Percentiles rank a stretch among this genome's conserved stretches.
These are phyloP conservation scores for Cenococcum geophilum DNA, from an alignment of 495 filamentous ascomycete species.

Conservation along the genomic window DNA sequence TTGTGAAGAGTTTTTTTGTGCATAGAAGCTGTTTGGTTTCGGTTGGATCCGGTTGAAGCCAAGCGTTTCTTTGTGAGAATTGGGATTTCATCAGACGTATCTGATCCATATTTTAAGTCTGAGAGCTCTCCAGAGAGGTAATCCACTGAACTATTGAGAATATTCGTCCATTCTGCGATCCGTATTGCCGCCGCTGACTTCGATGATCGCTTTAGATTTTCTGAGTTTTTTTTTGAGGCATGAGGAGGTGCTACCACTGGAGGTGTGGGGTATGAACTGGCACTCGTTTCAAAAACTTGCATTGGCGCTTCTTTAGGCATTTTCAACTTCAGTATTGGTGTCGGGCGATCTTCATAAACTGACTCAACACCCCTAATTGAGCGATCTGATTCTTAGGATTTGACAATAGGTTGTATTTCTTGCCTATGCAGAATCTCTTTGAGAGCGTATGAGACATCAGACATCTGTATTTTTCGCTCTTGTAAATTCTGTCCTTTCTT, in stretches of 20 bases:
- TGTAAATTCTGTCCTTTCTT: neutral
- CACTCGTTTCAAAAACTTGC: too few relatives aligned
- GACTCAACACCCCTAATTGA: too few relatives aligned
- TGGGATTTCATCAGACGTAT: conserved; percentile 2
- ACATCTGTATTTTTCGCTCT: neutral
- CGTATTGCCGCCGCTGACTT: neutral
- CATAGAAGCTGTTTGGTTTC: too few relatives aligned
- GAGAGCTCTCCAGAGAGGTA: neutral
- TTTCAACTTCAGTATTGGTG: too few relatives aligned
- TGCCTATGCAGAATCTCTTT: neutral
- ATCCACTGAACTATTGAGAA: neutral
- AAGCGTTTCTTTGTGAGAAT: neutral
- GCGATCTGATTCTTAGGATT: too few relatives aligned
- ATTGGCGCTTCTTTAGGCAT: too few relatives aligned
- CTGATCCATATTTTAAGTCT: neutral
- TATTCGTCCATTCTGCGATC: neutral
- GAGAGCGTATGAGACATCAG: neutral
- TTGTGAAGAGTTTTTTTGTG: too few relatives aligned
- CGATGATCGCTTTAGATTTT: neutral
- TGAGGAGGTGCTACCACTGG: too few relatives aligned
- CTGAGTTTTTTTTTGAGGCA: too few relatives aligned
- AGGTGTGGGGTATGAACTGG: too few relatives aligned
- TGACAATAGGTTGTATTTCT: too few relatives aligned
- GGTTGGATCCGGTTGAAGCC: neutral
- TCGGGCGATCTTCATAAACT: too few relatives aligned